Base-by-base conservation (phyloP, 2,329 filamentous ascomycete species). In the Aspergillus hiratsukae region DNA sequence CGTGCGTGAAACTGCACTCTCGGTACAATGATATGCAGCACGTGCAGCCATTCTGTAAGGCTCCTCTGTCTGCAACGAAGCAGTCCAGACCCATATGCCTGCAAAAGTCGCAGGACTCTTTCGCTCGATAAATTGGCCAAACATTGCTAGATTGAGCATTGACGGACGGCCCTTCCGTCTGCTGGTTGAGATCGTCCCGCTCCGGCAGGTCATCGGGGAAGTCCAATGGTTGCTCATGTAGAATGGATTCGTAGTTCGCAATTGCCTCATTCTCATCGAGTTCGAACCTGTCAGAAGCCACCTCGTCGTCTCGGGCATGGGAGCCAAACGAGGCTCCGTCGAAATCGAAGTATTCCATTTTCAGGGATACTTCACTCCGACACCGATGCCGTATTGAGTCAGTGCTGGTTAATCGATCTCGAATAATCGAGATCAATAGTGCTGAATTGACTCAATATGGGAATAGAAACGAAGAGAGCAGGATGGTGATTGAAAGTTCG, bases 281-380 rank as follows among this genome's bases (percentile, higher is more conserved):
- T 51, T 76, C 73, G 51, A 70, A 66, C 35, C 65, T 64, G 58
- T 74, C 63, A 6, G 73, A 78, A 52, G 70, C 72, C 53, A 72
- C 63, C 59, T 77, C 75, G 53, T 76, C 72, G 25, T 74, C 71
- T 49, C 66, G 69, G 28, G 62, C 61, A 29, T 71, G 66, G 28
- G 72, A 71, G 53, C 67, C 69, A 53, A 69, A 70, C 21, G 76
- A 75, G 35, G 76, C 76, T 55, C 75, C 72, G 58, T 78, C 75
- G 58, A 79, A 78, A 58, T 79, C 71, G 60, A 79, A 79, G 65
- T 77, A 79, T 63, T 78, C 76, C 76, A 79, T 77, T 37, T 48
- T 63, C 45, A 23, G 17, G n/a, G 23, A 37, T 49, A 19, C 11
- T 41, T 46, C 37, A 25, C n/a, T 27, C 21, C 43, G 37, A 53